Evolutionary conservation across 306 rosid genomes (phyloP).

Genomic region (Vigna radiata): DNA sequence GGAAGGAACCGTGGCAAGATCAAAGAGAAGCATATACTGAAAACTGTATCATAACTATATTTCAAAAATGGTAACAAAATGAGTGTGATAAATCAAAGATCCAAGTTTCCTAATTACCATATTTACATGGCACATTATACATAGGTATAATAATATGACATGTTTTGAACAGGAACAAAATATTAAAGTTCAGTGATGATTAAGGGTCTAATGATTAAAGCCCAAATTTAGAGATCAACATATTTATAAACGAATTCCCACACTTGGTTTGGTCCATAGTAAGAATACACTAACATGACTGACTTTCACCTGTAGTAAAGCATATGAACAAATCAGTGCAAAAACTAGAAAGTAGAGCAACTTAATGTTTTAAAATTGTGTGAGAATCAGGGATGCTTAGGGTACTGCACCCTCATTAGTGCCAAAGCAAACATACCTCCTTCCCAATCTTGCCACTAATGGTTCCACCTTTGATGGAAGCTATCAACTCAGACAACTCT

Average conservation of each 20-base stretch:
- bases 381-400: constrained; percentile 11
- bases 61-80: neutral
- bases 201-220: neutral
- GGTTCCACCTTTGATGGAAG: constrained; percentile 74
- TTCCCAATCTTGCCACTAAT: constrained; percentile 97
- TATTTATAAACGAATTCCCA: neutral
- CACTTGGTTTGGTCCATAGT: constrained; percentile 2
- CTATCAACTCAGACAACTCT: constrained; percentile 87
- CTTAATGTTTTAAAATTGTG: constrained; percentile 21
- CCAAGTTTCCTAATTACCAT: neutral
- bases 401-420: constrained; percentile 5
- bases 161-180: neutral
- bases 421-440: constrained; percentile 63
- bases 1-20: neutral
- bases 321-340: neutral
- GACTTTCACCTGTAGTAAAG: neutral
- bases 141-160: neutral
- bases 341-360: constrained; percentile 6
- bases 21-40: neutral
- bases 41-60: neutral
- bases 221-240: constrained; percentile 21
- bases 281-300: constrained; percentile 16
- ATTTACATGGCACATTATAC: neutral
- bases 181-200: neutral
- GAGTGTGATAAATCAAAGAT: neutral